Evolutionary conservation across 1,139 yeast species (phyloP).

Genomic region (Dujonia santamariae): DNA sequence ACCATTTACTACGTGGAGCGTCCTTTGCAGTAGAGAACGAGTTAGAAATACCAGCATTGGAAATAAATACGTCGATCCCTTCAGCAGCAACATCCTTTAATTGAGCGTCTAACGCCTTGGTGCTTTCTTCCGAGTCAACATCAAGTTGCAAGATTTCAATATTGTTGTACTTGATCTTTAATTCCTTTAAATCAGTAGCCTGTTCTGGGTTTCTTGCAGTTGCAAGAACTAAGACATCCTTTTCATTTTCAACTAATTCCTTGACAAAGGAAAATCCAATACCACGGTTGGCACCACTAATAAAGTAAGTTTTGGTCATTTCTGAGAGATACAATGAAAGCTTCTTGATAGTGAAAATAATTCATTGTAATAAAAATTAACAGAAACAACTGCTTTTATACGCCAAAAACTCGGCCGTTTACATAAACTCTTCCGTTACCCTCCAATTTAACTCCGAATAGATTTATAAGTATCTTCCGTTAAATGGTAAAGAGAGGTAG

Average conservation of each 20-base stretch:
- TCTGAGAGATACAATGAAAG: too few species aligned
- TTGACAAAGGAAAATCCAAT: slow-evolving; percentile 17
- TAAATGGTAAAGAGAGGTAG: too few species aligned
- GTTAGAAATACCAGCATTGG: slow-evolving; percentile 16
- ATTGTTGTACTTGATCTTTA: slow-evolving; percentile 3
- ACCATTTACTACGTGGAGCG: slow-evolving; percentile 14
- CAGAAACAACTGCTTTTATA: too few species aligned
- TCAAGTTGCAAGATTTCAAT: slow-evolving; percentile 8
- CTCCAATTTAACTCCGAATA: too few species aligned
- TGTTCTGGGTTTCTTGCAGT: slow-evolving; percentile 16
- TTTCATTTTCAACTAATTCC: slow-evolving; percentile 10
- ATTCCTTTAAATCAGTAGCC: slow-evolving; percentile 10
- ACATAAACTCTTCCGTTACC: too few species aligned
- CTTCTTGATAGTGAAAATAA: too few species aligned
- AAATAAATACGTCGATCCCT: slow-evolving; percentile 16
- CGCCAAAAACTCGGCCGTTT: too few species aligned
- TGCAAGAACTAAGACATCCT: slow-evolving; percentile 12
- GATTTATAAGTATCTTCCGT: too few species aligned
- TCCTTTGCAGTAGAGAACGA: slow-evolving; percentile 6
- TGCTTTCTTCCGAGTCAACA: slow-evolving; percentile 7
- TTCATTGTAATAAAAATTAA: too few species aligned
- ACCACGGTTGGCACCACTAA: slow-evolving; percentile 22
- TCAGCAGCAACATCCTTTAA: slow-evolving; percentile 5
- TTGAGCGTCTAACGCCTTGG: slow-evolving; percentile 4
- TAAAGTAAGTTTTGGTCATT: slow-evolving; percentile 17